Evolutionary conservation across 371 early-diverging fungal genomes (phyloP).

Genomic region (Rhizopus delemar): DNA sequence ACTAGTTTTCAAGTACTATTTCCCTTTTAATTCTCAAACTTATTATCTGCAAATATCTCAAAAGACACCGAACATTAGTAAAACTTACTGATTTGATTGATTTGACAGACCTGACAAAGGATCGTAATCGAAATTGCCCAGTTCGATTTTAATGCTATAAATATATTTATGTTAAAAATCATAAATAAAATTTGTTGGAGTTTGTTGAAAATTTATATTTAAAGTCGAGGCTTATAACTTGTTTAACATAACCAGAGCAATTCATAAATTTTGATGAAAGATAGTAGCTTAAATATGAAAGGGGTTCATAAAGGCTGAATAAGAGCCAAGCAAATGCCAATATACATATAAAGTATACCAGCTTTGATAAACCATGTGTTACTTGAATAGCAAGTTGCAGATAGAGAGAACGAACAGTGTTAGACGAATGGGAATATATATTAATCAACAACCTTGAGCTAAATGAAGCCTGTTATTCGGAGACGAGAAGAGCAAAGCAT

Average conservation of each 20-base stretch:
- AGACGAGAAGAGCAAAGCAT: constrained; percentile 5
- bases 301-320: constrained; percentile 6
- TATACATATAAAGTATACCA: constrained; percentile 5
- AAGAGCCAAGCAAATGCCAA: constrained; percentile 8
- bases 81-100: constrained; percentile 21
- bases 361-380: constrained; percentile 6
- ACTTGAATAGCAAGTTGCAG: constrained; percentile 3
- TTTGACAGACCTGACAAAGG: constrained; percentile 23
- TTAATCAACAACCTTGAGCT: constrained; percentile 5
- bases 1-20: too few species aligned
- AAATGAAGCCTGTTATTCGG: constrained; percentile 6
- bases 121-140: constrained; percentile 21
- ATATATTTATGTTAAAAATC: constrained; percentile 20
- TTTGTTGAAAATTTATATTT: constrained; percentile 7
- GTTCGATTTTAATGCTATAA: constrained; percentile 18
- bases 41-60: too few species aligned
- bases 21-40: too few species aligned
- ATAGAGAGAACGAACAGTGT: constrained; percentile 5
- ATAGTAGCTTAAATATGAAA: constrained; percentile 5
- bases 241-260: constrained; percentile 7
- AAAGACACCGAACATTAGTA: constrained; percentile 20
- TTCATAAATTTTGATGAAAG: constrained; percentile 3
- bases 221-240: constrained; percentile 10
- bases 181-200: constrained; percentile 9
- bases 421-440: constrained; percentile 5